Conservation (phyloP, 2,329 filamentous ascomycete species). For the Teratosphaeria viscida region DNA sequence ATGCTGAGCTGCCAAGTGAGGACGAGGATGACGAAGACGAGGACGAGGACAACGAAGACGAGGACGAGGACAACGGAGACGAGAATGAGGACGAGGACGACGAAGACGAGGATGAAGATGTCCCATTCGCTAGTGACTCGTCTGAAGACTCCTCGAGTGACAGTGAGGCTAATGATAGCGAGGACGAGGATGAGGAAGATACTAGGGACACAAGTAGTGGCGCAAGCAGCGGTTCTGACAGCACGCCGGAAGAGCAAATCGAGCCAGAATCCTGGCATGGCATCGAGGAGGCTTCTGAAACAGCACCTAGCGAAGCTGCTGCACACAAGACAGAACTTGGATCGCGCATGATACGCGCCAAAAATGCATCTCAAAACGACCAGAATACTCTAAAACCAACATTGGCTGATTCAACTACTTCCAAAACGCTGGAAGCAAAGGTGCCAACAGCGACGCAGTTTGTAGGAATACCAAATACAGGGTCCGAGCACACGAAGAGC, state of each 20-base stretch:
- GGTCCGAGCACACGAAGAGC: constrained; percentile 40
- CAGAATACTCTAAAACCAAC: neutral
- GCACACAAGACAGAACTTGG: constrained; percentile 1
- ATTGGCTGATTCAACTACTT: neutral
- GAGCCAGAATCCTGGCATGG: constrained; percentile 1
- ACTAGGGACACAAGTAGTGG: constrained; percentile 11
- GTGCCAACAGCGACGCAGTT: neutral
- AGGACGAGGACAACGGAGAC: constrained; percentile 9
- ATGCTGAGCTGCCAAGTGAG: neutral
- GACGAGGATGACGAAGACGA: constrained; percentile 8
- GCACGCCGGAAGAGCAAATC: constrained; percentile 4
- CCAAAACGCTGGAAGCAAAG: constrained; percentile 1
- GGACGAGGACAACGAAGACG: neutral
- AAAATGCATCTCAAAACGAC: neutral
- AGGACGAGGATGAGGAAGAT: constrained; percentile 6
- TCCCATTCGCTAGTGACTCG: neutral
- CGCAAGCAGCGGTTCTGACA: constrained; percentile 8
- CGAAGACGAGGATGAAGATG: constrained; percentile 4
- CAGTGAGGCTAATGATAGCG: neutral
- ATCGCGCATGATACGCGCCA: neutral
- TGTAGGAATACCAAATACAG: constrained; percentile 31
- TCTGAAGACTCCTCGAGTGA: constrained; percentile 1
- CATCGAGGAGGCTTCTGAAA: constrained; percentile 2
- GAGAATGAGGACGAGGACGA: constrained; percentile 4
- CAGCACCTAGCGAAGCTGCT: neutral